Evolutionary conservation across 768 basidiomycete species (phyloP).

Genomic region (Neoboletus magnificus): DNA sequence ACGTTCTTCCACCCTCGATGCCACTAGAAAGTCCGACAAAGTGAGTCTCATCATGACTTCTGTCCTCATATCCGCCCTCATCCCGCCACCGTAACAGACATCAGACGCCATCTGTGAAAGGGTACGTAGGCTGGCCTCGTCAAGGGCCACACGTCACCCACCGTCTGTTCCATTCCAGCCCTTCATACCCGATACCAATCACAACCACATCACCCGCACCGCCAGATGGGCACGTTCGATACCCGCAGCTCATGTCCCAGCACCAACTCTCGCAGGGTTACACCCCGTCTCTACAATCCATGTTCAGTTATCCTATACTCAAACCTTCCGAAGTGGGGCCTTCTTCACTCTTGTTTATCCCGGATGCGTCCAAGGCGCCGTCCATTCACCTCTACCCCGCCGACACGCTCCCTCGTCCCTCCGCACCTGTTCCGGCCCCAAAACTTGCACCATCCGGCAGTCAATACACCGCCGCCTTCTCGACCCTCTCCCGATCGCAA

Average conservation of each 20-base stretch:
- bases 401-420: conserved; percentile 35
- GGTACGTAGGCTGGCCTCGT: conserved; percentile 29
- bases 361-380: conserved; percentile 27
- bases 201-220: conserved; percentile 70
- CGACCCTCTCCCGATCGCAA: conserved; percentile 26
- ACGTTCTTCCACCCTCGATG: conserved; percentile 39
- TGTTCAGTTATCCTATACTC: conserved; percentile 50
- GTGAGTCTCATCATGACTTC: conserved; percentile 44
- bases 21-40: conserved; percentile 65
- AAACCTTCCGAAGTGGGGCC: conserved; percentile 33
- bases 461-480: conserved; percentile 24
- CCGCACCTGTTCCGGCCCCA: conserved; percentile 22
- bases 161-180: conserved; percentile 24
- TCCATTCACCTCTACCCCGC: conserved; percentile 30
- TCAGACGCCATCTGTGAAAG: conserved; percentile 30
- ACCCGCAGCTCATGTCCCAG: conserved; percentile 73
- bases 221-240: conserved; percentile 46
- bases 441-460: conserved; percentile 4
- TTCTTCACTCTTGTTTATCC: conserved; percentile 46
- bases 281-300: conserved; percentile 70
- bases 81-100: conserved; percentile 25
- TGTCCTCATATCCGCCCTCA: conserved; percentile 34
- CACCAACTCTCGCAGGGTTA: conserved; percentile 81
- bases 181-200: conserved; percentile 51
- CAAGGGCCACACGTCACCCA: conserved; percentile 8